A percentile compares a stretch with the other conserved stretches of the same genome.
These are phyloP conservation scores for Magnolia sinica DNA, from an alignment of 164 flowering plant species.

Conservation along the genomic window DNA sequence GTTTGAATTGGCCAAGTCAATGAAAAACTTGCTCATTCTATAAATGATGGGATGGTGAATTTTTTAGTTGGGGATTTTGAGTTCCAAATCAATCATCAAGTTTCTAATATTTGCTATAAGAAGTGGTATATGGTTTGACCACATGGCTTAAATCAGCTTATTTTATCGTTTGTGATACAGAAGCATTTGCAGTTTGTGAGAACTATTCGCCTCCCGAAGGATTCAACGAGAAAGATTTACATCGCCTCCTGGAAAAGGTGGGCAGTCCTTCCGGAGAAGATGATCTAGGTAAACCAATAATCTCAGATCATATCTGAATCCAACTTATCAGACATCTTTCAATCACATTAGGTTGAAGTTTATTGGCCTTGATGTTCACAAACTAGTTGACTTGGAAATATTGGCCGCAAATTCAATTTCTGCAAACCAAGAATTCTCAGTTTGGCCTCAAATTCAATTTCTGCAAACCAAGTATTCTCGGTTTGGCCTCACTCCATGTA, in stretches of 20 bases:
- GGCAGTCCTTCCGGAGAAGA: constrained; percentile 88
- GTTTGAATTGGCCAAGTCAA: too few relatives aligned
- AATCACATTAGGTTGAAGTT: background rate
- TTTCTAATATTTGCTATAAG: background rate
- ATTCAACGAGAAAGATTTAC: constrained; percentile 76
- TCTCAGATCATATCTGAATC: background rate
- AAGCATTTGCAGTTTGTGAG: constrained; percentile 98
- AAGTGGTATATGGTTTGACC: background rate
- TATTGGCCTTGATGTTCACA: background rate
- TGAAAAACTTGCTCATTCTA: too few relatives aligned
- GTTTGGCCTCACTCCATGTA: too few relatives aligned
- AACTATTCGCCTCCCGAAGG: constrained; percentile 95
- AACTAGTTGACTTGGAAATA: background rate
- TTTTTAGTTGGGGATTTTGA: too few relatives aligned
- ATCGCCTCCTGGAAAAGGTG: constrained; percentile 79
- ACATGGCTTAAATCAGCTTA: background rate
- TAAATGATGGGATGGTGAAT: too few relatives aligned
- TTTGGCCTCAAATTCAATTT: too few relatives aligned
- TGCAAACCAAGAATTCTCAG: too few relatives aligned
- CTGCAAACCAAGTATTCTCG: background rate
- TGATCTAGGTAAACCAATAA: constrained; percentile 53
- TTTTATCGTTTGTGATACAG: constrained; percentile 33
- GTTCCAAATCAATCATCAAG: too few relatives aligned
- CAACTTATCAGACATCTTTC: background rate
- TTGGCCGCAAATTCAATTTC: too few relatives aligned